Evolutionary conservation across 2,329 filamentous ascomycete genomes (phyloP), one percentile per base, ranked within the genome.

Genomic region (Ceratocystis destructans): DNA sequence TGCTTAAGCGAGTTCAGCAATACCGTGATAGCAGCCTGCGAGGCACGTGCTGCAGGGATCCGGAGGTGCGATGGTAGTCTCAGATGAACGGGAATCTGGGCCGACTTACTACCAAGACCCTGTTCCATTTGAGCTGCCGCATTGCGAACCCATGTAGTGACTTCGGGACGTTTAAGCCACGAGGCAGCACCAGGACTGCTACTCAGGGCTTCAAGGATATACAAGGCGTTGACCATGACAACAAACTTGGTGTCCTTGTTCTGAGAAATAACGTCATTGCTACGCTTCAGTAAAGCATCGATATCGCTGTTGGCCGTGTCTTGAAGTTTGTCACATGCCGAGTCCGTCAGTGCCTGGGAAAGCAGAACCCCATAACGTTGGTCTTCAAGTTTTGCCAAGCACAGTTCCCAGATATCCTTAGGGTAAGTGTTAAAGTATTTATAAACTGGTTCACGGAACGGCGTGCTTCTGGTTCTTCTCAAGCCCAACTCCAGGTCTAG

Each of bases 401-500:
- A 87, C 72, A 91, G 87, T 0, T 80, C 77, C 87, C 91, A 95
- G 4, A 92, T 85, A 72, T 99, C 92, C 69, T 88, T 88, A 0
- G 94, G 87, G 73, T 97, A 99, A 68, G 91, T 85, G 74, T 96
- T 96, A 69, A 99, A 82, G 73, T 96, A 99, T 72, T 90, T 90
- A 74, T 96, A 91, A 22, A 99, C 82, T 0, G 94, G 93, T 67
- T 87, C 84, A 57, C 95, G 83, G 80, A 99, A 97, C 0, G 93
- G 93, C 72, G 92, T 97, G 71, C 89, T 87, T 61, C 92, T 87
- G 1, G 94, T 99, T 68, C 94, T 81, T 41, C 94, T 84, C 48
- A 99, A 79, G 70, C 87, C 88, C 64, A 87, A 84, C 74, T 99
- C 94, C 0, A 99, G 80, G 53, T 91, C 88, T 66, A 99, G 79